These are phyloP conservation scores for Waltergamsia citrina DNA, from an alignment of 2,329 filamentous ascomycete genomes.

Conservation along the genomic window DNA sequence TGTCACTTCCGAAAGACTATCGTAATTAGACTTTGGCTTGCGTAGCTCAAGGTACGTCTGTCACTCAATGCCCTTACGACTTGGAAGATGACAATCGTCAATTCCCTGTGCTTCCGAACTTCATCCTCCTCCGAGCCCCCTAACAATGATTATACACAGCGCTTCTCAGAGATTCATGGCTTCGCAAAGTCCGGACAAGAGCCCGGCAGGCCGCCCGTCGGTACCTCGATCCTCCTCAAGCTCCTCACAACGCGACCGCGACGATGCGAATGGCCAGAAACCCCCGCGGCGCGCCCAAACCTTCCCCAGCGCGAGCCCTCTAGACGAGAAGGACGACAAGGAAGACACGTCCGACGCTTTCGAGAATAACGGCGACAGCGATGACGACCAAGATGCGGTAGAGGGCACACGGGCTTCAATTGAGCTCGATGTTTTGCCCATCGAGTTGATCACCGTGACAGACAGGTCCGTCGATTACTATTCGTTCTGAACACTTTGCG, in stretches of 20 bases:
- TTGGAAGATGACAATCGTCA: no score
- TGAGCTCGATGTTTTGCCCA: conserved; percentile 81
- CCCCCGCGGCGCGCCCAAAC: conserved; percentile 36
- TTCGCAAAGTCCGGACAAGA: conserved; percentile 16
- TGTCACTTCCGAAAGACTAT: no score
- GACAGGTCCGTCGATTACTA: conserved; percentile 55
- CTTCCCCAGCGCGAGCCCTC: conserved; percentile 26
- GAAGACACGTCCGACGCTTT: conserved; percentile 34
- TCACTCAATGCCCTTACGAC: no score
- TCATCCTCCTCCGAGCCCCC: neutral
- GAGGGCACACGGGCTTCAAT: conserved; percentile 47
- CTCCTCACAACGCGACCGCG: conserved; percentile 14
- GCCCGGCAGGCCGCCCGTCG: conserved; percentile 17
- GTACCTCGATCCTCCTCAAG: conserved; percentile 19
- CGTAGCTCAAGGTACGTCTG: no score
- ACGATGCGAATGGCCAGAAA: conserved; percentile 19
- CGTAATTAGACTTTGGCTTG: no score
- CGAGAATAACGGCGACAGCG: conserved; percentile 31
- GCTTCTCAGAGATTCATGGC: conserved; percentile 21
- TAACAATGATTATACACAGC: conserved; percentile 18
- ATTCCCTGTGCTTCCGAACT: neutral
- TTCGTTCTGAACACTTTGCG: neutral
- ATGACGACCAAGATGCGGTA: conserved; percentile 32
- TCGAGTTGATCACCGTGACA: conserved; percentile 82
- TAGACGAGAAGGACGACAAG: conserved; percentile 14